These are phyloP conservation scores for Leucocoprinus birnbaumii DNA, from an alignment of 768 basidiomycete species.

Conservation along the genomic window DNA sequence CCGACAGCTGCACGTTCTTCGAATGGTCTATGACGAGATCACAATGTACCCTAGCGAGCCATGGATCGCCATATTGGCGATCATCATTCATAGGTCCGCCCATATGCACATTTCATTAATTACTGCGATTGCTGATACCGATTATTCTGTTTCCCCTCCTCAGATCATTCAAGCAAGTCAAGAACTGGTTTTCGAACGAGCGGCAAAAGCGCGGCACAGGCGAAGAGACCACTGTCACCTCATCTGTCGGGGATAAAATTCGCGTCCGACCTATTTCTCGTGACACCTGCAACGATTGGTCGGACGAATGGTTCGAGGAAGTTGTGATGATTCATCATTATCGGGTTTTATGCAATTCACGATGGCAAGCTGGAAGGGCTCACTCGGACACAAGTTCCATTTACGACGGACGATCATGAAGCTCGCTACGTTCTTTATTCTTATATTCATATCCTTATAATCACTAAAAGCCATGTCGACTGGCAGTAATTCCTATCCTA, in stretches of 20 bases:
- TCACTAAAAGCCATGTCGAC: slow-evolving; percentile 7
- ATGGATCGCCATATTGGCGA: slow-evolving; percentile 57
- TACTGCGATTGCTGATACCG: neutral
- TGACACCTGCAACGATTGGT: slow-evolving; percentile 52
- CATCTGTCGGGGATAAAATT: slow-evolving; percentile 39
- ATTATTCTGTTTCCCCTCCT: slow-evolving; percentile 6
- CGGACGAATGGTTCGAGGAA: slow-evolving; percentile 60
- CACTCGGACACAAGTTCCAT: slow-evolving; percentile 11
- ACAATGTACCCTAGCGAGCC: slow-evolving; percentile 63
- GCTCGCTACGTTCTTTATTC: slow-evolving; percentile 10
- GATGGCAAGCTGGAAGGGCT: slow-evolving; percentile 15
- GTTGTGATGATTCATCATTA: slow-evolving; percentile 59
- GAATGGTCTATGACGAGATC: slow-evolving; percentile 64
- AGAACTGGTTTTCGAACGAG: slow-evolving; percentile 69
- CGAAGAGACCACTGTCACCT: slow-evolving; percentile 34
- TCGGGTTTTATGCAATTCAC: slow-evolving; percentile 30
- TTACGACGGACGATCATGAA: slow-evolving; percentile 12
- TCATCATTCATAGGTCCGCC: slow-evolving; percentile 51
- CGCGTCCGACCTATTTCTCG: slow-evolving; percentile 48
- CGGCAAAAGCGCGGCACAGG: slow-evolving; percentile 44
- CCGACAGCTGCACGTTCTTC: slow-evolving; percentile 54
- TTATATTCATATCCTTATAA: slow-evolving; percentile 9
- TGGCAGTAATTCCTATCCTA: slow-evolving; percentile 8
- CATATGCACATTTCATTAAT: slow-evolving; percentile 1
- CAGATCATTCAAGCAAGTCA: slow-evolving; percentile 58